Base-by-base conservation (phyloP, 768 basidiomycete species). In the Boletus subparvulus region DNA sequence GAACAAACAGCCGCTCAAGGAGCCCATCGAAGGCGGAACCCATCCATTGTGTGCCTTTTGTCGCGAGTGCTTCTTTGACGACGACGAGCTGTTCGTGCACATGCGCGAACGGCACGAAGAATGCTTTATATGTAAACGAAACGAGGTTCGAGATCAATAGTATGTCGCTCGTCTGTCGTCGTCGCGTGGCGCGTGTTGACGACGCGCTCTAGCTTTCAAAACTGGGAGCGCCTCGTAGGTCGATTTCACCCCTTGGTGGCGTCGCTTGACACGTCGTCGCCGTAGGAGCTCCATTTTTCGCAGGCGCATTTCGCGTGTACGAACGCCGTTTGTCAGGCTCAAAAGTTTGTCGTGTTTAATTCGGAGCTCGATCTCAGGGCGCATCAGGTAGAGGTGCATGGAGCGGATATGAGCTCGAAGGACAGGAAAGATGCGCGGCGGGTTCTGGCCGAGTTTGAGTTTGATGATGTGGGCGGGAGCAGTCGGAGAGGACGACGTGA, bases 81-180 rank as follows among this genome's bases (percentile, higher is more conserved):
- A 88, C 52, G 96, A 98, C 66, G 94, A 94, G 65, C 75, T 98
- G n/a, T 97, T 86, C 69, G 77, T 85, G 24, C 97, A 99, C 71
- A 92, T 98, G 87, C 84, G 95, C 50, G 88, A 94, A 67, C 79
- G 78, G 47, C 96, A 99, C 73, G 96, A 99, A 71, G 95, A 98
- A 66, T 98, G 96, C 69, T 97, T 97, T 63, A 72, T 99, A 14
- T 99, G 97, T 72, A 93, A 92, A 68, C 81, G 88, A 30, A 82
- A 87, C 54, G 93, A 88, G 8, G 63, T 91, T 40, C 78, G 82
- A 61, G 85, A 94, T 71, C 85, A 94, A 74, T 94, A 97, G 93
- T 97, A 65, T 67, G 93, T 81, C 14, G 21, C 7, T 56, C 30
- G 12, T 17, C 36, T 3, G 12, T 58, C 44, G 16, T 26, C 47